Evolutionary conservation across 2,329 filamentous ascomycete species (phyloP).

Genomic region (Penicillium sp.): DNA sequence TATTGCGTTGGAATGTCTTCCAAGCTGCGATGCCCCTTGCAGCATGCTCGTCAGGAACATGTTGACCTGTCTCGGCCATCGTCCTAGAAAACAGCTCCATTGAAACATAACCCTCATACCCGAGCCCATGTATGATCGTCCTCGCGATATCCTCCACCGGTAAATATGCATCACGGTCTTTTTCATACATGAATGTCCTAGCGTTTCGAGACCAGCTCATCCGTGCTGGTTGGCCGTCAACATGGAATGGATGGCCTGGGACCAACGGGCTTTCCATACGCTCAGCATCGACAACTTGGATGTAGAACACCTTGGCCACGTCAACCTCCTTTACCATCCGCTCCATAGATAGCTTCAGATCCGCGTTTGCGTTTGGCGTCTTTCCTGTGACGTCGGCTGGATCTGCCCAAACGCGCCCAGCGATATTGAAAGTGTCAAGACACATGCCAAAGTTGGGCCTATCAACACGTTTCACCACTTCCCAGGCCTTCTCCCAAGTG

Average conservation of each 20-base stretch:
- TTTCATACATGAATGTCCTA: slow-evolving; percentile 70
- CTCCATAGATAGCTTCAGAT: slow-evolving; percentile 61
- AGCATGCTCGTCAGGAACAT: slow-evolving; percentile 63
- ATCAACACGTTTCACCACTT: slow-evolving; percentile 69
- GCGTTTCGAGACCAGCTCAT: slow-evolving; percentile 85
- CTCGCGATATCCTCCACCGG: slow-evolving; percentile 67
- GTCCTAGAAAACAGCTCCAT: slow-evolving; percentile 72
- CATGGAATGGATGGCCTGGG: slow-evolving; percentile 64
- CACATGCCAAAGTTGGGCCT: slow-evolving; percentile 76
- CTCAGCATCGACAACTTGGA: slow-evolving; percentile 79
- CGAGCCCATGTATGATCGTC: slow-evolving; percentile 60
- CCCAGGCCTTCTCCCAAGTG: slow-evolving; percentile 75
- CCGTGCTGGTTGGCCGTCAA: slow-evolving; percentile 62
- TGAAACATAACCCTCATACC: slow-evolving; percentile 72
- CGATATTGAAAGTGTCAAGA: slow-evolving; percentile 80
- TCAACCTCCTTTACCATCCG: slow-evolving; percentile 63
- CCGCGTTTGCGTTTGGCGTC: slow-evolving; percentile 61
- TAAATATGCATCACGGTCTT: slow-evolving; percentile 68
- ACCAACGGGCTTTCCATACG: slow-evolving; percentile 63
- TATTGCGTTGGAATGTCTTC: slow-evolving; percentile 49
- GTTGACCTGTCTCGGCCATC: slow-evolving; percentile 60
- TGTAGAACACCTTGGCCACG: slow-evolving; percentile 71
- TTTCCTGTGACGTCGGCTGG: slow-evolving; percentile 61
- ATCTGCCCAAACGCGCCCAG: slow-evolving; percentile 73
- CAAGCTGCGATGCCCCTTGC: slow-evolving; percentile 58